phyloP scores from a whole-genome alignment of 192 early-diverging fungal genomes.

The Coemansia sp. region DNA sequence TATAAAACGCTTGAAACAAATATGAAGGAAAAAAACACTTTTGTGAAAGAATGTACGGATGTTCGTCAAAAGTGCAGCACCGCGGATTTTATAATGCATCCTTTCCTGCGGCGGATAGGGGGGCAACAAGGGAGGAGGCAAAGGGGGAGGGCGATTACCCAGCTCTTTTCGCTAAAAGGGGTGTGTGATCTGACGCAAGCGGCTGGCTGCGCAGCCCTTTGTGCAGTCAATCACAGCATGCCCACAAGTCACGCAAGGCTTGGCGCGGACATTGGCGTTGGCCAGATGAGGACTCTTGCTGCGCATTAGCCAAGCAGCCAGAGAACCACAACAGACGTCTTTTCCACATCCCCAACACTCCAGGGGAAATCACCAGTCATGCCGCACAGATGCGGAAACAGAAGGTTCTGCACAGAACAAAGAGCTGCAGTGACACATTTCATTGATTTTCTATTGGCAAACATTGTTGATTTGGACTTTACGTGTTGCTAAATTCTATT shows the following conservation, averaged over 20 bases:
- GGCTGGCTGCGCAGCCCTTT: background rate
- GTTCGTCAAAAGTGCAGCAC: background rate
- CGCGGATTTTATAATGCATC: slow-evolving; percentile 1
- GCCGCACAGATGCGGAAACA: slow-evolving; percentile 7
- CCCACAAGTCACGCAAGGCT: slow-evolving; percentile 13
- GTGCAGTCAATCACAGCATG: background rate
- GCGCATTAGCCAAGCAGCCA: background rate
- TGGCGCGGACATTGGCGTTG: slow-evolving; percentile 10
- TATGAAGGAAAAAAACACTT: background rate
- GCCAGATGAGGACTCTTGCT: background rate
- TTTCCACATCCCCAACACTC: background rate
- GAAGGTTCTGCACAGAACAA: slow-evolving; percentile 11
- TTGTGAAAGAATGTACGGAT: background rate
- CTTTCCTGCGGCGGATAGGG: background rate
- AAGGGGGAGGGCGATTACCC: background rate
- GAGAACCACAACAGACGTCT: background rate
- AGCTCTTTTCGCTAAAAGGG: background rate
- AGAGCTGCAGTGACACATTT: background rate
- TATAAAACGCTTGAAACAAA: slow-evolving; percentile 4
- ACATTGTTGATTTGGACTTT: background rate
- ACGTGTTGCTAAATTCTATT: background rate
- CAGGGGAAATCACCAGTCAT: slow-evolving; percentile 3
- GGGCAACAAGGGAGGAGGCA: background rate
- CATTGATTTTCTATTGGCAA: background rate
- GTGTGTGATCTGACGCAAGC: background rate